Conservation (phyloP, 1,284 basidiomycete species). For the Ceratobasidium papillatum region DNA sequence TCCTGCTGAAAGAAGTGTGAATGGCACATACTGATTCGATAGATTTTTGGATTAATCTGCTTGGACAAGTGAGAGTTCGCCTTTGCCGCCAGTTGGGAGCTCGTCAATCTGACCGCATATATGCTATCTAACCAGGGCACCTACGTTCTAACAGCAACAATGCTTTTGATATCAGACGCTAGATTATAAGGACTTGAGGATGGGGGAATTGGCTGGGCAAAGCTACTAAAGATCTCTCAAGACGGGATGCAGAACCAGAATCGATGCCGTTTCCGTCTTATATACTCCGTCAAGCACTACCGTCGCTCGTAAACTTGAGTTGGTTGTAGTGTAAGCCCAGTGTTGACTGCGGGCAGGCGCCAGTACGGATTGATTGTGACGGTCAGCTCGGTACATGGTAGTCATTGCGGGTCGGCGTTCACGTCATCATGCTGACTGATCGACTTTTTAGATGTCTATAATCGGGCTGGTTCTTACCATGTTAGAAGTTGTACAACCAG, state of each 20-base stretch:
- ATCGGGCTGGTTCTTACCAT: too few relatives aligned
- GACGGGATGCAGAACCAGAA: background rate
- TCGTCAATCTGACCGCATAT: background rate
- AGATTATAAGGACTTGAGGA: background rate
- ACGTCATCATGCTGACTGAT: too few relatives aligned
- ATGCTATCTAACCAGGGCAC: background rate
- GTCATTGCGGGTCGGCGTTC: too few relatives aligned
- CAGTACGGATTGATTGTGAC: too few relatives aligned
- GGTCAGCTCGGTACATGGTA: too few relatives aligned
- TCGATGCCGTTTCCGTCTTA: background rate
- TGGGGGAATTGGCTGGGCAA: background rate
- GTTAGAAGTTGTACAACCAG: too few relatives aligned
- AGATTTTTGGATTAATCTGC: background rate
- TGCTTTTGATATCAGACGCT: constrained; percentile 38
- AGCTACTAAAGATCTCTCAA: too few relatives aligned
- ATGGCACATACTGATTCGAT: constrained; percentile 12
- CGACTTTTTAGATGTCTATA: too few relatives aligned
- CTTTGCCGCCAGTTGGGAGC: constrained; percentile 10
- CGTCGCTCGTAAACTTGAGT: too few relatives aligned
- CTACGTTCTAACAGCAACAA: constrained; percentile 42
- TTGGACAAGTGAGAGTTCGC: constrained; percentile 1
- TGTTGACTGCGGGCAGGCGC: too few relatives aligned
- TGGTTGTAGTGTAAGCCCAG: too few relatives aligned
- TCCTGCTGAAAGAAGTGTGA: background rate
- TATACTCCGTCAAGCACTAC: background rate